These are phyloP conservation scores for Immersiporthe knoxdaviesiana DNA, from an alignment of 2,329 filamentous ascomycete genomes.

Conservation along the genomic window DNA sequence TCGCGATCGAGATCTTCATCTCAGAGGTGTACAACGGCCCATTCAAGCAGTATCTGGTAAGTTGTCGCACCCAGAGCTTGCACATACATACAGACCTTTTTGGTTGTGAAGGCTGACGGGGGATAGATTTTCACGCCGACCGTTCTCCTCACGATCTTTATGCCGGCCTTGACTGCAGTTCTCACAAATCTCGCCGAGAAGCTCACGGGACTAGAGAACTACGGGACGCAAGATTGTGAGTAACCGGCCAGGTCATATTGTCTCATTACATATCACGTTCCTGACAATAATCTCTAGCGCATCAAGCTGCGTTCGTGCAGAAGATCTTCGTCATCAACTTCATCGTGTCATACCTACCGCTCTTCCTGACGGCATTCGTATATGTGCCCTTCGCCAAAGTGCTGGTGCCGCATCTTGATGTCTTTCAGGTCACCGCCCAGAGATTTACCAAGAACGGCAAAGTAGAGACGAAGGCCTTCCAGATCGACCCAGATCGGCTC, in stretches of 20 bases:
- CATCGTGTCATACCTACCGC: slow-evolving; percentile 90
- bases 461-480: slow-evolving; percentile 67
- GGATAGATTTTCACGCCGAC: slow-evolving; percentile 82
- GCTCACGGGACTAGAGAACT: slow-evolving; percentile 86
- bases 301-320: slow-evolving; percentile 81
- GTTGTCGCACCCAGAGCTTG: slow-evolving; percentile 35
- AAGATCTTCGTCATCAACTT: slow-evolving; percentile 98
- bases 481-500: slow-evolving; percentile 81
- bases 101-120: slow-evolving; percentile 19
- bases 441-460: slow-evolving; percentile 77
- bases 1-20: slow-evolving; percentile 94
- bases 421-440: slow-evolving; percentile 76
- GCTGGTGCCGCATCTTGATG: slow-evolving; percentile 82
- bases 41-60: slow-evolving; percentile 80
- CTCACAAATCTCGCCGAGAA: slow-evolving; percentile 76
- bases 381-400: slow-evolving; percentile 89
- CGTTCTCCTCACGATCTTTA: slow-evolving; percentile 77
- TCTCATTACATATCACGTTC: not conserved
- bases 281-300: slow-evolving; percentile 51
- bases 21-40: slow-evolving; percentile 91
- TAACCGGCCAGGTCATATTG: not conserved
- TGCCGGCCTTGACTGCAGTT: slow-evolving; percentile 76
- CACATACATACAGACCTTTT: no score
- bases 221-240: slow-evolving; percentile 76
- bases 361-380: slow-evolving; percentile 91